phyloP scores from a whole-genome alignment of 164 flowering plant genomes.

The Chimonanthus praecox region DNA sequence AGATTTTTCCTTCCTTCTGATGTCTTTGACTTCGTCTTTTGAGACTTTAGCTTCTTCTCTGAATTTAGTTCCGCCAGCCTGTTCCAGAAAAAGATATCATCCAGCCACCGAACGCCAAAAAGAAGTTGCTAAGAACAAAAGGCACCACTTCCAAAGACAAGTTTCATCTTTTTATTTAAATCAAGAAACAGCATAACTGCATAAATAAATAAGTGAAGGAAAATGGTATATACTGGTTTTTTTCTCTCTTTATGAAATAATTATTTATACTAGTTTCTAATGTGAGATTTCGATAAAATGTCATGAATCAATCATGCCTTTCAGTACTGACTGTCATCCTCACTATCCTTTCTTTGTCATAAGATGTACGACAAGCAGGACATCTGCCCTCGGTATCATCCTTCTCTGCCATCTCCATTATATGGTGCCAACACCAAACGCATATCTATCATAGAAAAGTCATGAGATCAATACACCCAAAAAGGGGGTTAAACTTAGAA shows the following conservation, averaged over 20 bases:
- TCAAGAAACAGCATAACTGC: neutral
- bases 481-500: neutral
- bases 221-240: neutral
- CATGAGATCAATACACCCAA: neutral
- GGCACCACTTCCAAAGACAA: neutral
- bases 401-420: conserved; percentile 98
- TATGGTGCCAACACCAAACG: conserved; percentile 99
- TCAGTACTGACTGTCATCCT: conserved; percentile 73
- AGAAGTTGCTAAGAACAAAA: neutral
- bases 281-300: neutral
- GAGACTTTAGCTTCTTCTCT: conserved; percentile 69
- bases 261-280: neutral
- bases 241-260: too few relatives aligned
- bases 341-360: conserved; percentile 94
- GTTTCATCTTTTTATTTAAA: neutral
- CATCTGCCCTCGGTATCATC: conserved; percentile 92
- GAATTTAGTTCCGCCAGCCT: conserved; percentile 65
- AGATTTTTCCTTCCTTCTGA: conserved; percentile 88
- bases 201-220: neutral
- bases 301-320: conserved; percentile 37
- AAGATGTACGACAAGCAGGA: conserved; percentile 93
- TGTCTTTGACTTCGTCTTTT: conserved; percentile 66
- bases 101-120: neutral
- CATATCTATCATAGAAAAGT: conserved; percentile 53
- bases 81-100: conserved; percentile 23